Conservation (phyloP, 768 basidiomycete genomes). For the Amanita polypyramis region DNA sequence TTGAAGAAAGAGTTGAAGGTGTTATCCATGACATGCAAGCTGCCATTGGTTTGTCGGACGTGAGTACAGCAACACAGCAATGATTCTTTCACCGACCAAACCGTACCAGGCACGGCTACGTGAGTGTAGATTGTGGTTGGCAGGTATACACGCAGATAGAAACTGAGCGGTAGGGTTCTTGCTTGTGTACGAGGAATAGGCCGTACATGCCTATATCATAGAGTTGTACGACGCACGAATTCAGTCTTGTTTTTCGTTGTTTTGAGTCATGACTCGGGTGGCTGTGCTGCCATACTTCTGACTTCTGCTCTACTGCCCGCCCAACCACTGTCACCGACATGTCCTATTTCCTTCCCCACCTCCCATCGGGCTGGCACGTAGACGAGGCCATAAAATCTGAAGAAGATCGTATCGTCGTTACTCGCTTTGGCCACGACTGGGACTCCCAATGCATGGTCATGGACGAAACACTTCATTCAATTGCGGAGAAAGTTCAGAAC, state of each 20-base stretch:
- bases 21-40: slow-evolving; percentile 28
- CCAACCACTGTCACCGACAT: too few relatives aligned
- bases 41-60: slow-evolving; percentile 17
- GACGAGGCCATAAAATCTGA: slow-evolving; percentile 98
- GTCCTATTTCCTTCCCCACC: slow-evolving; percentile 86
- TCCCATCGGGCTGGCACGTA: slow-evolving; percentile 95
- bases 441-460: slow-evolving; percentile 96
- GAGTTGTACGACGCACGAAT: too few relatives aligned
- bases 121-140: slow-evolving; percentile 2
- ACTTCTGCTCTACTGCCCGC: too few relatives aligned
- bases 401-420: slow-evolving; percentile 90
- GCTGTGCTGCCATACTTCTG: too few relatives aligned
- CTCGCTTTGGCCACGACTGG: slow-evolving; percentile 93
- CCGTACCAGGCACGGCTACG: neutral
- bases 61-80: neutral
- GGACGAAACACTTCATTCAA: slow-evolving; percentile 91
- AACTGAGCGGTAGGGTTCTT: neutral
- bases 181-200: too few relatives aligned
- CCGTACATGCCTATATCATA: too few relatives aligned
- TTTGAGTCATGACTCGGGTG: too few relatives aligned
- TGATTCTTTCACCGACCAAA: neutral
- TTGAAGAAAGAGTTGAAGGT: slow-evolving; percentile 22
- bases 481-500: slow-evolving; percentile 96
- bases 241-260: too few relatives aligned
- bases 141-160: neutral